Base-by-base conservation (phyloP, 768 basidiomycete genomes). In the Cyclocybe aegerita region DNA sequence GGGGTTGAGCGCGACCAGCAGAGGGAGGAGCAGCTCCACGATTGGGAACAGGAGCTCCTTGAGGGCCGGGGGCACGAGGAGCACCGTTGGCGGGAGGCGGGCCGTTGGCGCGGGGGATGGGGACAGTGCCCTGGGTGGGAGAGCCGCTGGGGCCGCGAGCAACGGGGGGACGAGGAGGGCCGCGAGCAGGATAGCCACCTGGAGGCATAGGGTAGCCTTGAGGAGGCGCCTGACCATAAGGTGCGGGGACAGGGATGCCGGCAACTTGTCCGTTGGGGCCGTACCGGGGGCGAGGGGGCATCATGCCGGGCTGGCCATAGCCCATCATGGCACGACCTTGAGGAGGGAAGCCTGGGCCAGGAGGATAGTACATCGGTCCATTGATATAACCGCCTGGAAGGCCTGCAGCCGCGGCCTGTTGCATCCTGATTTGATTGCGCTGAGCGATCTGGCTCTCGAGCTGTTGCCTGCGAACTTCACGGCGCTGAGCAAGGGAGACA, bases 401-500 rank as follows among this genome's bases (percentile, higher is more conserved):
- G 44, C 79, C 90, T 57, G 90, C 88, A 40, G 91, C 90, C 53
- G 90, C 92, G 54, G 90, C 90, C 77, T 98, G 96, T 65, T 95
- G 93, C 83, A 95, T 88, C 55, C 96, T 82, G 68, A 95, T 93
- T 73, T 98, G 93, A 73, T 93, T 90, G 67, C 97, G 93, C 74
- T 98, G 94, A 56, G 93, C 93, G 65, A 98, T 95, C 79, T 98
- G 97, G 66, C 90, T 94, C 77, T 98, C 97, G 60, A 99, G 82
- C 70, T 98, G 95, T 71, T 98, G 96, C 65, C 95, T 85, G 69
- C 97, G 91, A 64, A 97, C 91, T 65, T 99, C 97, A 55, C 94
- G 93, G 59, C 96, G 93, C 69, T 99, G 97, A 60, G 97, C 97
- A 59, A 98, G 86, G 37, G 96, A 95, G 67, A 99, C 97, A 66